Percentiles rank a stretch among this genome's conserved stretches.
These are phyloP conservation scores for Fraxinus sp. DNA, from an alignment of 305 asterid species.

Conservation along the genomic window DNA sequence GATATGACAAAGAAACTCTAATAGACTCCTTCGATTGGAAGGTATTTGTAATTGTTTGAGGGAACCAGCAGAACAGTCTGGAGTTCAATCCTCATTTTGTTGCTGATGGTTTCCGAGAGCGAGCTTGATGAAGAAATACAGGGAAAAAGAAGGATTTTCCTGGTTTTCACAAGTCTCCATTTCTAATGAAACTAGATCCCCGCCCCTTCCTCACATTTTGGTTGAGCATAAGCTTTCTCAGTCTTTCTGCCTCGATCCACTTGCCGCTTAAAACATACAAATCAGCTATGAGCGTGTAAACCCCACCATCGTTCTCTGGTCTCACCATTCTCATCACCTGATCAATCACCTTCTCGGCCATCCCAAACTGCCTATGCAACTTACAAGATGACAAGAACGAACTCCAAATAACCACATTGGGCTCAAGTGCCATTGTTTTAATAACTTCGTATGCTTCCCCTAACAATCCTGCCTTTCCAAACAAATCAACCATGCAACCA, in stretches of 20 bases:
- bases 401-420: slow-evolving; percentile 70
- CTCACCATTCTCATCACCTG: slow-evolving; percentile 46
- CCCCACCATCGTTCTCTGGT: slow-evolving; percentile 65
- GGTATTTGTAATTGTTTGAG: background rate
- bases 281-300: slow-evolving; percentile 55
- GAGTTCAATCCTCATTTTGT: background rate
- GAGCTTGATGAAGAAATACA: background rate
- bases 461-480: slow-evolving; percentile 61
- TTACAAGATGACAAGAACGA: slow-evolving; percentile 67
- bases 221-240: slow-evolving; percentile 48
- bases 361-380: slow-evolving; percentile 50
- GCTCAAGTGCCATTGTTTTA: slow-evolving; percentile 47
- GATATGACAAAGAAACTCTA: background rate
- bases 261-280: slow-evolving; percentile 48
- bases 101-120: background rate
- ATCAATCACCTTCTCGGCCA: slow-evolving; percentile 59
- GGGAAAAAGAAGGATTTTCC: background rate
- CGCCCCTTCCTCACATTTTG: slow-evolving; percentile 54
- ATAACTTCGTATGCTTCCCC: slow-evolving; percentile 55
- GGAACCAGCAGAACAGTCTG: background rate
- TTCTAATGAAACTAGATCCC: slow-evolving; percentile 49
- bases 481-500: slow-evolving; percentile 76
- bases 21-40: slow-evolving; percentile 4
- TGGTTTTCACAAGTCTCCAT: slow-evolving; percentile 2
- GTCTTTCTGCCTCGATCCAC: slow-evolving; percentile 52